phyloP scores from a whole-genome alignment of 2,329 filamentous ascomycete species.

The Sarocladiaceae sp. region DNA sequence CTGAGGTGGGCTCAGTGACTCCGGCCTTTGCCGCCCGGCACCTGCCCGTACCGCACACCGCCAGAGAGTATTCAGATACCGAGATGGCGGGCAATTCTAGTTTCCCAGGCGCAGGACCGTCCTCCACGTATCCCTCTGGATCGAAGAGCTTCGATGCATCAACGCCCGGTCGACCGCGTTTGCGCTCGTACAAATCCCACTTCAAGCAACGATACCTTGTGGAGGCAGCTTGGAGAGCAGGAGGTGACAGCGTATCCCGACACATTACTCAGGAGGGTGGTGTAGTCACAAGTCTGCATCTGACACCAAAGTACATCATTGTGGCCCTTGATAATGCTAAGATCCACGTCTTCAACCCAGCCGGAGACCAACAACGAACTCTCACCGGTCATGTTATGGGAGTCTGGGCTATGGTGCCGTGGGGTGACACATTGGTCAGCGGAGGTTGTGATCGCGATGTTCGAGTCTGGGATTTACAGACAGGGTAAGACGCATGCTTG shows the following conservation, averaged over 20 bases:
- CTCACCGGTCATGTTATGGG: constrained; percentile 97
- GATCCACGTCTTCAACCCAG: constrained; percentile 95
- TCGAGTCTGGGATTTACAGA: constrained; percentile 92
- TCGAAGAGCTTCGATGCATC: constrained; percentile 54
- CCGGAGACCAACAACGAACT: constrained; percentile 83
- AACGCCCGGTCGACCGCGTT: constrained; percentile 47
- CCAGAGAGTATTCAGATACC: constrained; percentile 24
- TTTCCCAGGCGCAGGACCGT: constrained; percentile 40
- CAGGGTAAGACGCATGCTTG: constrained; percentile 70
- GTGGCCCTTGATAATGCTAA: constrained; percentile 97
- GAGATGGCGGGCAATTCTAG: constrained; percentile 34
- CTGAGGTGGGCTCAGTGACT: constrained; percentile 40
- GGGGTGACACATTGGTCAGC: constrained; percentile 91
- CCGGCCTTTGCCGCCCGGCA: constrained; percentile 24
- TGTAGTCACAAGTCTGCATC: constrained; percentile 90
- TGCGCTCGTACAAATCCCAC: constrained; percentile 88
- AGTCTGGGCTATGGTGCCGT: constrained; percentile 99
- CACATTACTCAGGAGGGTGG: constrained; percentile 96
- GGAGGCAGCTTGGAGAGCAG: constrained; percentile 92
- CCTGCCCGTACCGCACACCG: constrained; percentile 23
- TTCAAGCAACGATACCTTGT: constrained; percentile 98
- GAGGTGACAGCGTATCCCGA: constrained; percentile 75
- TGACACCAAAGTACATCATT: constrained; percentile 95
- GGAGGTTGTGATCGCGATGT: constrained; percentile 97
- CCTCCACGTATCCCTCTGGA: constrained; percentile 28